Percentiles rank a stretch among this genome's conserved stretches.
These are phyloP conservation scores for Aspergillus egyptiacus DNA, from an alignment of 495 filamentous ascomycete genomes.

Conservation along the genomic window DNA sequence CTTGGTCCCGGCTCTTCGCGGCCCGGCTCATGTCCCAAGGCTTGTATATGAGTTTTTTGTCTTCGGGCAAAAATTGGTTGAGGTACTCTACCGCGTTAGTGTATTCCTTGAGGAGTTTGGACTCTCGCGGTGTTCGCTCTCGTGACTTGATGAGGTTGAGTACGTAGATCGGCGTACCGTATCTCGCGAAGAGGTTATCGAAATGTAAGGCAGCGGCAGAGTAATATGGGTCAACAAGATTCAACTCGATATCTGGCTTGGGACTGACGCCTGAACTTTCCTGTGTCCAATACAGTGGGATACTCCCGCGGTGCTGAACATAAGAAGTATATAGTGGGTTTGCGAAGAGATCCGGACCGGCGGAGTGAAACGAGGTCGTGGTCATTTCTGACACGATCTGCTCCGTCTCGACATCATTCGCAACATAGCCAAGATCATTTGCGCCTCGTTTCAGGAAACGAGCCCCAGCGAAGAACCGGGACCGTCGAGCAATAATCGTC, in stretches of 20 bases:
- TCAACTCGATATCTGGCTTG: constrained; percentile 91
- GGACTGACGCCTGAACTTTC: constrained; percentile 93
- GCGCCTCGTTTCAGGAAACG: constrained; percentile 91
- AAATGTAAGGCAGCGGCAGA: constrained; percentile 94
- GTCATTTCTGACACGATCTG: constrained; percentile 93
- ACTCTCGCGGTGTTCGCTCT: constrained; percentile 87
- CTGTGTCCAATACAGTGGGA: constrained; percentile 95
- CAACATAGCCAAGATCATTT: constrained; percentile 94
- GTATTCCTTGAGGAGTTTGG: constrained; percentile 82
- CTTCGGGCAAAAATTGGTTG: constrained; percentile 83
- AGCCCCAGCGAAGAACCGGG: constrained; percentile 89
- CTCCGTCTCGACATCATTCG: constrained; percentile 99
- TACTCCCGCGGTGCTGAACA: constrained; percentile 93
- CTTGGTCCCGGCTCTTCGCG: constrained; percentile 88
- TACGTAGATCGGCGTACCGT: constrained; percentile 84
- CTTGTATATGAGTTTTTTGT: constrained; percentile 82
- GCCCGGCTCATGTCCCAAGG: constrained; percentile 98
- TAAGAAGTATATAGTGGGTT: constrained; percentile 94
- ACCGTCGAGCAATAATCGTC: constrained; percentile 86
- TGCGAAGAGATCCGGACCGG: constrained; percentile 76
- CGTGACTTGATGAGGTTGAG: constrained; percentile 90
- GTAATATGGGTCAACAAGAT: constrained; percentile 93
- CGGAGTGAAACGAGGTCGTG: constrained; percentile 92
- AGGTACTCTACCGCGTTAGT: constrained; percentile 84
- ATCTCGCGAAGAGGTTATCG: constrained; percentile 89